Conservation (phyloP, 176 grass and related monocot species). For the Bonia amplexicaulis region DNA sequence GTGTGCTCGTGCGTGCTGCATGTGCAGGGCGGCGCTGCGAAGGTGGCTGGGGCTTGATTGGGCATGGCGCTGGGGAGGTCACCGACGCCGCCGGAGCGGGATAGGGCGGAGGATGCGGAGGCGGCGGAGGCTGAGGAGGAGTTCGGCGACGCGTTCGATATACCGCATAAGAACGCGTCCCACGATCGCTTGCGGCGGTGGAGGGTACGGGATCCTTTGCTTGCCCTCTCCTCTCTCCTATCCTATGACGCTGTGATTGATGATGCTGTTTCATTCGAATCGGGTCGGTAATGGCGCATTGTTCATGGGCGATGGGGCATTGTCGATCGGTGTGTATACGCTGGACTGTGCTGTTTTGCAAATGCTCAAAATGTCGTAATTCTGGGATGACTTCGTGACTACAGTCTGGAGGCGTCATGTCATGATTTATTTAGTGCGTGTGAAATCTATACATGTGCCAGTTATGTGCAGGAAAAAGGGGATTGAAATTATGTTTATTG, state of each 20-base stretch:
- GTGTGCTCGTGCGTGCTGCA: neutral
- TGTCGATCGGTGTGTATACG: neutral
- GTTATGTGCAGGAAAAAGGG: neutral
- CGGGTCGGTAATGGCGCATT: neutral
- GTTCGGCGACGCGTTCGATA: conserved; percentile 67
- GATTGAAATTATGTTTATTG: neutral
- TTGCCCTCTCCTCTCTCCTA: neutral
- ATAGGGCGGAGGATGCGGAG: neutral
- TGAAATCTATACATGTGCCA: neutral
- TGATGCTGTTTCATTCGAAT: neutral
- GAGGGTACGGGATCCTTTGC: conserved; percentile 47
- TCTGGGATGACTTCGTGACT: neutral
- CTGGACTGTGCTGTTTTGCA: neutral
- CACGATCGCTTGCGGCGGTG: conserved; percentile 59
- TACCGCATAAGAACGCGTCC: conserved; percentile 69
- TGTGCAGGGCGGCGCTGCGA: neutral
- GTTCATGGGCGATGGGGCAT: neutral
- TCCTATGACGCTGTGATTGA: neutral
- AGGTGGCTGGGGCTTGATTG: neutral
- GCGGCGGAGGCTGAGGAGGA: neutral
- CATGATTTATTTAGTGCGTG: neutral
- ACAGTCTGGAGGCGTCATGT: neutral
- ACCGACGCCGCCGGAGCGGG: conserved; percentile 18
- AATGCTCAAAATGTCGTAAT: neutral
- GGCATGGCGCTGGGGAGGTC: conserved; percentile 35